Evolutionary conservation across 805 yeast genomes (phyloP).

Genomic region (Cephaloascus albidus): DNA sequence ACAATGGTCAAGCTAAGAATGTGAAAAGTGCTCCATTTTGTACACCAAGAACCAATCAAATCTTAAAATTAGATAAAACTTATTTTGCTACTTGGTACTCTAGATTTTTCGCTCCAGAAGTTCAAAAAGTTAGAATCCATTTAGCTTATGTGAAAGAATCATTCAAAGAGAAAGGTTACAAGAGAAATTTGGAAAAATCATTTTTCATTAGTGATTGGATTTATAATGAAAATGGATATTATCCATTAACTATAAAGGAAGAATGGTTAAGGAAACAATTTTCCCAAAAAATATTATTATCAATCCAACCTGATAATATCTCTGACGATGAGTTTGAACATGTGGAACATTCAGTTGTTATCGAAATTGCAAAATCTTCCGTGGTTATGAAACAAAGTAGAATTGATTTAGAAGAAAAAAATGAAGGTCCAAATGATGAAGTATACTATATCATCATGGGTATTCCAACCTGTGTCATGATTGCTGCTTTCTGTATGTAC

Average conservation of each 20-base stretch:
- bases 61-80: conserved; percentile 48
- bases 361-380: conserved; percentile 42
- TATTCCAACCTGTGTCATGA: conserved; percentile 56
- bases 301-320: conserved; percentile 66
- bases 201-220: conserved; percentile 73
- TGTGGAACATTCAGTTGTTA: conserved; percentile 27
- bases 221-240: conserved; percentile 47
- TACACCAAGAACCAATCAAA: conserved; percentile 58
- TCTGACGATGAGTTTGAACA: conserved; percentile 59
- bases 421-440: conserved; percentile 39
- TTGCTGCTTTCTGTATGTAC: conserved; percentile 57
- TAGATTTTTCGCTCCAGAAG: conserved; percentile 45
- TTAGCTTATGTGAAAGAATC: conserved; percentile 55
- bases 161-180: conserved; percentile 44
- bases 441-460: conserved; percentile 57
- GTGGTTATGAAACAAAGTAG: conserved; percentile 38
- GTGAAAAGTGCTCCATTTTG: conserved; percentile 72
- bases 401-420: conserved; percentile 36
- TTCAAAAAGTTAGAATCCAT: conserved; percentile 56
- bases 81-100: conserved; percentile 82
- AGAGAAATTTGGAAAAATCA: conserved; percentile 33
- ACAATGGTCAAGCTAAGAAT: conserved; percentile 52
- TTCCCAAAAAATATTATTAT: conserved; percentile 46
- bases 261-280: conserved; percentile 55
- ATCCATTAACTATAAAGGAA: conserved; percentile 49